These are phyloP conservation scores for Citrus cavaleriei DNA, from an alignment of 345 rosid species.

Conservation along the genomic window DNA sequence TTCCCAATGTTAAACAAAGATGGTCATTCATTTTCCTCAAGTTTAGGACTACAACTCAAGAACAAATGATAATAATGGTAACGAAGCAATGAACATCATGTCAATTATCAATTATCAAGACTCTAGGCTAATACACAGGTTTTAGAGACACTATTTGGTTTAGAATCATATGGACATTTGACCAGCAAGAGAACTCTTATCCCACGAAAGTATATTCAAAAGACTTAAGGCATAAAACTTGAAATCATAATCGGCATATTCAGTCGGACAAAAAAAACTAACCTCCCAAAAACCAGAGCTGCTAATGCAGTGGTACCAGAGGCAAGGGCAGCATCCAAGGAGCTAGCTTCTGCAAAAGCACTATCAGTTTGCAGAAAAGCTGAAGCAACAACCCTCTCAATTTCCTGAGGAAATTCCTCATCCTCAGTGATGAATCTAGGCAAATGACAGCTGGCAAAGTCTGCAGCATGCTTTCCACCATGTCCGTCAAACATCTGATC, in stretches of 20 bases:
- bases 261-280: slow-evolving; percentile 16
- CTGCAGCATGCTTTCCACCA: slow-evolving; percentile 93
- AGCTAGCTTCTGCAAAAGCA: slow-evolving; percentile 77
- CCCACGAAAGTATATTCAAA: not conserved
- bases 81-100: not conserved
- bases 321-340: slow-evolving; percentile 57
- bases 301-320: slow-evolving; percentile 92
- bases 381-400: slow-evolving; percentile 66
- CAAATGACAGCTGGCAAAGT: slow-evolving; percentile 61
- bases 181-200: not conserved
- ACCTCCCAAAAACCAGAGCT: slow-evolving; percentile 82
- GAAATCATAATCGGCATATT: not conserved
- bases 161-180: not conserved
- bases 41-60: not conserved
- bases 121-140: not conserved
- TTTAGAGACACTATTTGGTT: not conserved
- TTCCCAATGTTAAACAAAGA: not conserved
- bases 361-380: slow-evolving; percentile 78
- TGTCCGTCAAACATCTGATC: slow-evolving; percentile 81
- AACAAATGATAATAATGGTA: not conserved
- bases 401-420: slow-evolving; percentile 61
- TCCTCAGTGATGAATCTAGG: slow-evolving; percentile 70
- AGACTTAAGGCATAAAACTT: not conserved
- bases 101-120: not conserved
- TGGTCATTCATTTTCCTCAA: not conserved